Evolutionary conservation across 2,329 filamentous ascomycete species (phyloP).

Genomic region (Meredithiella fracta): DNA sequence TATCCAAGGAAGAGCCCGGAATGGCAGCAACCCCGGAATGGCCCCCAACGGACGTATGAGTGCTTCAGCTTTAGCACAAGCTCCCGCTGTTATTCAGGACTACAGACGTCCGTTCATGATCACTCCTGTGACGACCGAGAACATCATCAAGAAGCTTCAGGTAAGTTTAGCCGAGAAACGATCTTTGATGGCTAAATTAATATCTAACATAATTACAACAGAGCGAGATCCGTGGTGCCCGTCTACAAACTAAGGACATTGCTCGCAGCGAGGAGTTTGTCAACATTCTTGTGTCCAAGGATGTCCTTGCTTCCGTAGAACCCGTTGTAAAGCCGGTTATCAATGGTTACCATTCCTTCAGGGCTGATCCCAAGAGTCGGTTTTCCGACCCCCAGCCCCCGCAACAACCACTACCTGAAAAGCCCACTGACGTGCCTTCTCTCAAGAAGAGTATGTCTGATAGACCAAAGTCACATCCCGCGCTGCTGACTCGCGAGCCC

Average conservation of each 20-base stretch:
- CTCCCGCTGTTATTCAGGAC: constrained; percentile 32
- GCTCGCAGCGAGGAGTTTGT: constrained; percentile 69
- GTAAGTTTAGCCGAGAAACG: constrained; percentile 32
- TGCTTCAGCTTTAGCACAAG: constrained; percentile 31
- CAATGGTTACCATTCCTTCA: constrained; percentile 37
- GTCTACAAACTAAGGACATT: constrained; percentile 74
- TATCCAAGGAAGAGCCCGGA: constrained; percentile 53
- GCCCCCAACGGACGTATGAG: constrained; percentile 42
- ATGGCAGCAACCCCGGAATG: constrained; percentile 49
- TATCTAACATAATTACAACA: constrained; percentile 23
- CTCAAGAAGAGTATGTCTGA: constrained; percentile 65
- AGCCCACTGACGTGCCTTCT: constrained; percentile 57
- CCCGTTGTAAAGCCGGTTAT: constrained; percentile 29
- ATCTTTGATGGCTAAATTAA: background rate
- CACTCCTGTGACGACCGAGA: constrained; percentile 79
- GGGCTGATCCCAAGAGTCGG: constrained; percentile 60
- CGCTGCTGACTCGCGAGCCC: constrained; percentile 43
- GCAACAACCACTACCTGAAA: constrained; percentile 83
- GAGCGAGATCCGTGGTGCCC: constrained; percentile 81
- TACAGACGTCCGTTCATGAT: constrained; percentile 75
- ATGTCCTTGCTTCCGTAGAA: constrained; percentile 40
- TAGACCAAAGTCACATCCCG: constrained; percentile 42
- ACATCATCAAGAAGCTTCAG: constrained; percentile 76
- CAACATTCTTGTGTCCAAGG: constrained; percentile 56
- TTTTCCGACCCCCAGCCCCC: constrained; percentile 90